phyloP scores from a whole-genome alignment of 2,329 filamentous ascomycete species.

The Ophiostoma sp. region DNA sequence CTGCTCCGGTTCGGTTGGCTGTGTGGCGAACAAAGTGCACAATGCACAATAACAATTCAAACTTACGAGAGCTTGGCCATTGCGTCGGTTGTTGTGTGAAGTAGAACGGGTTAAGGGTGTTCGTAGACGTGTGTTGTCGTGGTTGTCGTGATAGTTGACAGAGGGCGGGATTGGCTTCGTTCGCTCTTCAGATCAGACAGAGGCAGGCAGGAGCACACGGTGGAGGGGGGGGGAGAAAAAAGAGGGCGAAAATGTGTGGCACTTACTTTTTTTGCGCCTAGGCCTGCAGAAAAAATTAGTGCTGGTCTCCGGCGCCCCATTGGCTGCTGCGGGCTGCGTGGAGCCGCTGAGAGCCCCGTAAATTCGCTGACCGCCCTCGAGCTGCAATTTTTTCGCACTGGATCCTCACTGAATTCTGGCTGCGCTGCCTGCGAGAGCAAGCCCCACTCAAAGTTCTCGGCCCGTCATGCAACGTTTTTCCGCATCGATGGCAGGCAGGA shows the following conservation, averaged over 20 bases:
- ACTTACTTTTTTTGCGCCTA: slow-evolving; percentile 15
- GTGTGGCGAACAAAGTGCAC: not conserved
- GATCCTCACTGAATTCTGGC: not conserved
- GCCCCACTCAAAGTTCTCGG: no score
- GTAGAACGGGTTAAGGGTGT: slow-evolving; percentile 10
- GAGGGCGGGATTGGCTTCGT: slow-evolving; percentile 5
- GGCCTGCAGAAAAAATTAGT: slow-evolving; percentile 10
- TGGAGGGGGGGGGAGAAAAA: slow-evolving; percentile 3
- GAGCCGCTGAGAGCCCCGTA: not conserved
- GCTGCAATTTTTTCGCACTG: slow-evolving; percentile 9
- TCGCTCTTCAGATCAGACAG: slow-evolving; percentile 4
- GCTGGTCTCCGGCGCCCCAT: not conserved
- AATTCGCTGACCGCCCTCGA: not conserved
- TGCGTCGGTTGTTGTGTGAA: slow-evolving; percentile 29
- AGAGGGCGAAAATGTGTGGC: slow-evolving; percentile 13
- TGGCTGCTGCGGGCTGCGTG: not conserved
- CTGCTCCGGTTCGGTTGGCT: not conserved
- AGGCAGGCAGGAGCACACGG: not conserved
- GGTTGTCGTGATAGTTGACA: slow-evolving; percentile 7
- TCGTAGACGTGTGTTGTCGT: slow-evolving; percentile 13
- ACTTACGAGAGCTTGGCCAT: slow-evolving; percentile 62
- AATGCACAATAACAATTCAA: slow-evolving; percentile 17
- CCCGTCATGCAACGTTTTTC: not conserved
- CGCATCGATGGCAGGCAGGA: not conserved
- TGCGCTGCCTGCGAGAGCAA: no score